Percentiles rank a stretch among this genome's conserved stretches.
Conservation (phyloP, 2,329 filamentous ascomycete species). For the Plectosphaerella cucumerina region DNA sequence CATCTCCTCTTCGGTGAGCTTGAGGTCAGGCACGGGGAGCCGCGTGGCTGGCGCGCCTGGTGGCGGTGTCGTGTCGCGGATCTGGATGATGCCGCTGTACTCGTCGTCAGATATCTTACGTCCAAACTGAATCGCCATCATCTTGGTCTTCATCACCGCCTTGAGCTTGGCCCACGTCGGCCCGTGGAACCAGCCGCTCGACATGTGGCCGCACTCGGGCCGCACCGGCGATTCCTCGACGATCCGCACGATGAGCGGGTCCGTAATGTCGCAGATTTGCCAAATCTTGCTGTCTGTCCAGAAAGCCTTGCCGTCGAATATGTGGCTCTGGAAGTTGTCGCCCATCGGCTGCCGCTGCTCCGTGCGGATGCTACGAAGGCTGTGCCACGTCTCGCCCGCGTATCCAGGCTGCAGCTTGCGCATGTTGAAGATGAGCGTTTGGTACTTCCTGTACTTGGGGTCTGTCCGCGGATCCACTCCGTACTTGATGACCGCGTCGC, state of each 20-base stretch:
- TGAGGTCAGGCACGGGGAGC: conserved; percentile 32
- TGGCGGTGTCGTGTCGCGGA: conserved; percentile 27
- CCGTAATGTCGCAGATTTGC: conserved; percentile 89
- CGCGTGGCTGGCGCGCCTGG: conserved; percentile 23
- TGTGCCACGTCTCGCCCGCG: conserved; percentile 46
- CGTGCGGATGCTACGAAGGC: conserved; percentile 33
- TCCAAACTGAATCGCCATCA: conserved; percentile 60
- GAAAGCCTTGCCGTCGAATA: conserved; percentile 77
- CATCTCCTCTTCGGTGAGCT: conserved; percentile 31
- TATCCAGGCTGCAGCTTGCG: conserved; percentile 43
- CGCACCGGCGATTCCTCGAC: conserved; percentile 61
- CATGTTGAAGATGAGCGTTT: conserved; percentile 84
- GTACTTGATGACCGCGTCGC: conserved; percentile 80
- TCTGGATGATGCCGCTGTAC: conserved; percentile 37
- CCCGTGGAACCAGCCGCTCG: conserved; percentile 80
- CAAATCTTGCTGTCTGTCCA: conserved; percentile 82
- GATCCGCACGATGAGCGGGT: conserved; percentile 66
- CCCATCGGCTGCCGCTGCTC: conserved; percentile 33
- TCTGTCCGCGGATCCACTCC: conserved; percentile 81
- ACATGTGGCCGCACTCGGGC: conserved; percentile 50
- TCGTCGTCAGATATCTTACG: conserved; percentile 44
- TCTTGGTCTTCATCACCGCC: conserved; percentile 83
- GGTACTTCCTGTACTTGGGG: conserved; percentile 74
- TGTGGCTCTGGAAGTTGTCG: conserved; percentile 53
- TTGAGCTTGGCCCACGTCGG: conserved; percentile 81